phyloP scores from a whole-genome alignment of 176 grass and related monocot genomes.

The Carex scoparia region DNA sequence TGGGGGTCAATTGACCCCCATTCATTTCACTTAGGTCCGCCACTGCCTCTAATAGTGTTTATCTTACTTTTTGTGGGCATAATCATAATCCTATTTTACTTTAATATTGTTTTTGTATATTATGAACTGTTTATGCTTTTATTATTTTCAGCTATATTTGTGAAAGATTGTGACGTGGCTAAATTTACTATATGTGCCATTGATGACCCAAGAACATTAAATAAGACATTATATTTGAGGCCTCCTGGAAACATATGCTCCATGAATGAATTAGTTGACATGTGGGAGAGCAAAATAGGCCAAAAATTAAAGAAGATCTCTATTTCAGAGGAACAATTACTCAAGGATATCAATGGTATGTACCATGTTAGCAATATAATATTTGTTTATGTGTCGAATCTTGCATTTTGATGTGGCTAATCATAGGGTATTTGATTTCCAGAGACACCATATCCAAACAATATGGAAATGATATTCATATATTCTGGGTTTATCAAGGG shows the following conservation, averaged over 20 bases:
- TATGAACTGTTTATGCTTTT: background rate
- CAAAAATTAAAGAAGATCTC: conserved; percentile 42
- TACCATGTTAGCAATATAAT: conserved; percentile 12
- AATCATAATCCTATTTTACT: background rate
- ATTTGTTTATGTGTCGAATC: background rate
- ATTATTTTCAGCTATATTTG: conserved; percentile 38
- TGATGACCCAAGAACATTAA: conserved; percentile 74
- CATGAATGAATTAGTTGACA: conserved; percentile 62
- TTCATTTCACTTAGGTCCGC: no score
- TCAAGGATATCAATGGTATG: conserved; percentile 57
- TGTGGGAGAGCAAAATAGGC: conserved; percentile 69
- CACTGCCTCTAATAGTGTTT: background rate
- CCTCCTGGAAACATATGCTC: conserved; percentile 61
- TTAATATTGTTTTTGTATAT: background rate
- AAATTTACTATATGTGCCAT: conserved; percentile 66
- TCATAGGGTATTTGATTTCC: conserved; percentile 34
- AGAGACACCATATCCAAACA: conserved; percentile 53
- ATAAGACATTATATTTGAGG: conserved; percentile 70
- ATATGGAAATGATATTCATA: conserved; percentile 81
- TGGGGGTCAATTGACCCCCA: no score
- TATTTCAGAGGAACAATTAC: conserved; percentile 67
- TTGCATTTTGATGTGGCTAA: background rate
- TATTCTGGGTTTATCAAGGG: conserved; percentile 89
- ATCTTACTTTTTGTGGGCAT: background rate
- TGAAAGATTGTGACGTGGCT: conserved; percentile 69